Base-by-base conservation (phyloP, 441 rosid species). In the Arabidopsis lyrata region DNA sequence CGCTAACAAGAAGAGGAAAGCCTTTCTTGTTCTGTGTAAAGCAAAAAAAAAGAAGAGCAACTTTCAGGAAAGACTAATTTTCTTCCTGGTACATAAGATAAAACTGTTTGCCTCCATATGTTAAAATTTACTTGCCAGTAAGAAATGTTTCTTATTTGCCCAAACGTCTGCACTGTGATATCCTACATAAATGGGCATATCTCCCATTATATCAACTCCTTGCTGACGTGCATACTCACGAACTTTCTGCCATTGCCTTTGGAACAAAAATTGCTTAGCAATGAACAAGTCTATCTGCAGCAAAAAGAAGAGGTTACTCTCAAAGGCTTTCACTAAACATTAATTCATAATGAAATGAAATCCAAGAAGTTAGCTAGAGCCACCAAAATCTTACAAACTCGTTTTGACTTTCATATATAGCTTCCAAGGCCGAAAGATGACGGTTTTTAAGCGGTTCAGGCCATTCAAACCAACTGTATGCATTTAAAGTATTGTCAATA, bases 141-240 rank as follows among this genome's bases (percentile, higher is more conserved):
- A 83, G 80, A 95, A 95, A 41, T 88, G 91, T 66, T 86, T 91
- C 78, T 83, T 92, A 76, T 92, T 92, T 76, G 98, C 98, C 99
- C 99, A 95, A 75, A 95, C 98, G 83, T 90, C 98, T 62, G 97
- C 99, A 86, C 98, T 90, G 73, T 92, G 98, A 79, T 92, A 92
- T 44, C 91, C 99, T 35, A 90, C 97, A 74, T 95, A 95, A 57
- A 95, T 92, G 62, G 99, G 97, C 99, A 95, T 95, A 85, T 95
- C 99, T 24, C 99, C 99, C 99, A 95, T 92, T 82, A 95, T 87
- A 82, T 86, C 82, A 66, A 95, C 78, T 67, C 95, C 98, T 76
- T 86, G 92, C 59, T 27, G 65, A 66, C 38, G 77, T 58, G 98
- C 96, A 86, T 90, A 92, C 58, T 79, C 80, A 56, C 84, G 90